A percentile compares a stretch with the other conserved stretches of the same genome.
Evolutionary conservation across 2,329 filamentous ascomycete genomes (phyloP).

Genomic region (Fusarium anthophilum): DNA sequence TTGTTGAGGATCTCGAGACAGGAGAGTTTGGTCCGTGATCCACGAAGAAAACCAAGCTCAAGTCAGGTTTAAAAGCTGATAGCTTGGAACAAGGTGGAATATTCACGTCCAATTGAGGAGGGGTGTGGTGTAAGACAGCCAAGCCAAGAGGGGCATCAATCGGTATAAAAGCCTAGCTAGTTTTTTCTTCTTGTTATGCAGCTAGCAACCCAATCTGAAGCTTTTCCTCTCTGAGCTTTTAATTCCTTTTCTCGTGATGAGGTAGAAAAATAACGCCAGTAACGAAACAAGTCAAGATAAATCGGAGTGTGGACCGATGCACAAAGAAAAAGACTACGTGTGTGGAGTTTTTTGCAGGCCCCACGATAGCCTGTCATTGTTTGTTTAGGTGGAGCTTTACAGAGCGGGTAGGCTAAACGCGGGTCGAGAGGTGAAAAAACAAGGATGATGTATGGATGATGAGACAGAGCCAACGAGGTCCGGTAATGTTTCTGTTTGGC

Average conservation of each 20-base stretch:
- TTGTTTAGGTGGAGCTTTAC: constrained; percentile 26
- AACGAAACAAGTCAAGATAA: constrained; percentile 8
- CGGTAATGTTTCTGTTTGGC: constrained; percentile 1
- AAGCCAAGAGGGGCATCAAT: constrained; percentile 13
- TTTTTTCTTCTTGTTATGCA: not conserved
- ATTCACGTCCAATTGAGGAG: not conserved
- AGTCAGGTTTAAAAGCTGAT: constrained; percentile 6
- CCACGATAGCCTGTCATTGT: constrained; percentile 19
- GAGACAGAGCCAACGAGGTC: constrained; percentile 2
- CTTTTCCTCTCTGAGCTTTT: not conserved
- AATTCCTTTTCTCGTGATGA: not conserved
- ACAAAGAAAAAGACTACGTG: not conserved
- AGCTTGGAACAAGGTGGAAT: constrained; percentile 15
- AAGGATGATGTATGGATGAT: constrained; percentile 26
- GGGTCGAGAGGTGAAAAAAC: constrained; percentile 26
- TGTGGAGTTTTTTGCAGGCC: constrained; percentile 19
- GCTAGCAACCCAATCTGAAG: not conserved
- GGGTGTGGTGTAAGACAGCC: constrained; percentile 8
- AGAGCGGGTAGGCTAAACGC: constrained; percentile 42
- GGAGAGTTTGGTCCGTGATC: constrained; percentile 43
- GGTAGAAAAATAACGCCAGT: constrained; percentile 4
- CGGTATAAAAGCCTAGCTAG: constrained; percentile 14
- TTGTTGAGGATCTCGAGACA: constrained; percentile 27
- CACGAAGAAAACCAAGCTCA: constrained; percentile 14
- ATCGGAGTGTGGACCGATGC: constrained; percentile 25